Evolutionary conservation across 1,284 basidiomycete genomes (phyloP), one percentile per base, ranked within the genome.

Genomic region (Ceratorhiza oryzae-sativae): DNA sequence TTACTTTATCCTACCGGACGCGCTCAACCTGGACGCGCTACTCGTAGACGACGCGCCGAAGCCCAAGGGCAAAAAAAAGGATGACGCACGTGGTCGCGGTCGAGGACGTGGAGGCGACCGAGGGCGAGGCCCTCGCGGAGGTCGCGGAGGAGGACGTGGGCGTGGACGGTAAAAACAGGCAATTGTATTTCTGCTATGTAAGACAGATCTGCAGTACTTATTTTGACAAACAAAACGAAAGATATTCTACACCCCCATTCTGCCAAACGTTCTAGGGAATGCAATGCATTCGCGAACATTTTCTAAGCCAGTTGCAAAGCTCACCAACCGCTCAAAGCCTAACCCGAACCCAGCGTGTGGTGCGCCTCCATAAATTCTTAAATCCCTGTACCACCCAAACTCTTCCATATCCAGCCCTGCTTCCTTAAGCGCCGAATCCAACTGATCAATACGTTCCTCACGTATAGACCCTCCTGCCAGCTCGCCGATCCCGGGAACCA

Each of bases 11-110:
- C 88, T 99, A 23, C 97, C 97, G 12, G 97, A 99, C 81, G 95
- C 96, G 0, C 85, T 99, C 3, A 97, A 97, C 0, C 85, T 99
- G 72, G 97, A 99, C 81, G 98, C 96, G 4, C 87, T 99, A 9
- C 87, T 99, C 5, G 95, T 99, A 25, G 97, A 99, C 80, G 97
- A 99, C 80, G 94, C 95, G 36, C 97, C 97, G 4, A 97, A 97
- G 82, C 95, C 97, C 18, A 98, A 97, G 80, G 80, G 79, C 77
- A 90, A 89, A 77, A 86, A 89, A 78, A 93, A 93, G 82, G 92
- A 91, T 82, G 90, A 91, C 18, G 73, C 75, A 4, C 90, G 90
- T 51, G 79, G 83, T 0, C 82, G 90, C 41, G 90, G 89, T 0
- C 82, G 90, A 1, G 89, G 90, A 1, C 53, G 49, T n/a, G 81